Percentiles rank a stretch among this genome's conserved stretches.
These are phyloP conservation scores for Colletotrichum karsti DNA, from an alignment of 2,329 filamentous ascomycete species.

Conservation along the genomic window DNA sequence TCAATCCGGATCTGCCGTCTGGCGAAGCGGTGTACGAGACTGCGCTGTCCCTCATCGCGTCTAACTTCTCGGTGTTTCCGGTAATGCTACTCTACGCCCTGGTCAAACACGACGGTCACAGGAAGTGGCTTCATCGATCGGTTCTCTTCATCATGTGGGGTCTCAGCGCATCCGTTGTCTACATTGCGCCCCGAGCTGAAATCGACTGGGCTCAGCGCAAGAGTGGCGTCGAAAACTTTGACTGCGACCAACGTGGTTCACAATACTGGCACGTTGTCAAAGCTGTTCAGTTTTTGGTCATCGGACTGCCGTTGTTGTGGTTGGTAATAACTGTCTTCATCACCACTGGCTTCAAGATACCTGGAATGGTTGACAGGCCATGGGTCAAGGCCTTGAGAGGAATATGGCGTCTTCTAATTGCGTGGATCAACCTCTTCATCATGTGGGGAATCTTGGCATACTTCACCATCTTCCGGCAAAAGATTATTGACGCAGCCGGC, in stretches of 20 bases:
- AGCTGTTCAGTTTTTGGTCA: constrained; percentile 17
- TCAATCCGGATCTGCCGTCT: constrained; percentile 17
- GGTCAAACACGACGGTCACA: constrained; percentile 23
- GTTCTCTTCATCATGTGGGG: constrained; percentile 21
- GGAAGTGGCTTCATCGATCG: constrained; percentile 24
- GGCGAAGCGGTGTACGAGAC: constrained; percentile 12
- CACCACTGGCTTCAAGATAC: constrained; percentile 16
- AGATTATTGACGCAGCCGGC: constrained; percentile 25
- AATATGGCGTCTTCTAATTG: constrained; percentile 18
- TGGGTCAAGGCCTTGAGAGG: constrained; percentile 9
- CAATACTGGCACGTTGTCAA: constrained; percentile 26
- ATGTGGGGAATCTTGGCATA: constrained; percentile 40
- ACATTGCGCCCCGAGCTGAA: constrained; percentile 14
- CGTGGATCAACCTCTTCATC: constrained; percentile 26
- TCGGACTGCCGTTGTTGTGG: constrained; percentile 15
- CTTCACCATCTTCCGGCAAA: constrained; percentile 35
- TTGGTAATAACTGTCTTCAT: constrained; percentile 4
- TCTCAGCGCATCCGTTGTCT: constrained; percentile 16
- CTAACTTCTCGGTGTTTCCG: constrained; percentile 25
- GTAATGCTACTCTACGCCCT: constrained; percentile 27
- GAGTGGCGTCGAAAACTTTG: constrained; percentile 18
- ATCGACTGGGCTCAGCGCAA: constrained; percentile 13
- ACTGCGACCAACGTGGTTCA: constrained; percentile 24
- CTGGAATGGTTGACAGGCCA: constrained; percentile 10
- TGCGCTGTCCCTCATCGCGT: constrained; percentile 13